A percentile compares a stretch with the other conserved stretches of the same genome.
phyloP scores from a whole-genome alignment of 768 basidiomycete genomes.

The Baorangia bicolor region DNA sequence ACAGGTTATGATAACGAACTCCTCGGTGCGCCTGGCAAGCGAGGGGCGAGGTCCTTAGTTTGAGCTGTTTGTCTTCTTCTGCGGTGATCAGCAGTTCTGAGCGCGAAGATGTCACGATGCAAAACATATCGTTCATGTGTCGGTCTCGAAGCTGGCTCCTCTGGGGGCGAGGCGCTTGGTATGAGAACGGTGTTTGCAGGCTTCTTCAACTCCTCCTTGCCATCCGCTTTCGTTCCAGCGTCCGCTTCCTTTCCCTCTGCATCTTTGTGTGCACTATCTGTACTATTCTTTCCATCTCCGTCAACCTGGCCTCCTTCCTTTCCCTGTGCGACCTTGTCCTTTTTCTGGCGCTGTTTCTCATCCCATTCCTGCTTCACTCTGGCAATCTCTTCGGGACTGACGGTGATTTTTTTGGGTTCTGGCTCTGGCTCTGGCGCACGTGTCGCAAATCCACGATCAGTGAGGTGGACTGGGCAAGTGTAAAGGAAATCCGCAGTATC shows the following conservation, averaged over 20 bases:
- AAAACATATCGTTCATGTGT: conserved; percentile 74
- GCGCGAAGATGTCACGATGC: conserved; percentile 81
- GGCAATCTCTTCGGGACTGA: conserved; percentile 69
- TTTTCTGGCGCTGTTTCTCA: conserved; percentile 62
- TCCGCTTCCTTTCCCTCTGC: conserved; percentile 36
- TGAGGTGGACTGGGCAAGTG: conserved; percentile 76
- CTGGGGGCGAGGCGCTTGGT: conserved; percentile 31
- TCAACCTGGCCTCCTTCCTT: conserved; percentile 34
- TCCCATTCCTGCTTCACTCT: conserved; percentile 81
- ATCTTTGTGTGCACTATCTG: conserved; percentile 17
- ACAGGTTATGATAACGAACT: conserved; percentile 19
- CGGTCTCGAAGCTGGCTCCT: conserved; percentile 38
- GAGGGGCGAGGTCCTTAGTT: conserved; percentile 67
- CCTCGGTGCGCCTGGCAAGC: conserved; percentile 62
- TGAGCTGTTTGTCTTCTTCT: conserved; percentile 65
- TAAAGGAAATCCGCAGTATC: conserved; percentile 87
- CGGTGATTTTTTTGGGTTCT: conserved; percentile 35
- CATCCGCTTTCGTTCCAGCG: conserved; percentile 32
- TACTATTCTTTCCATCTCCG: conserved; percentile 30
- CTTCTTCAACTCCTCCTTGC: conserved; percentile 18
- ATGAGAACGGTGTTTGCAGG: conserved; percentile 14
- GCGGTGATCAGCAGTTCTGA: conserved; percentile 76
- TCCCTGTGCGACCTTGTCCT: conserved; percentile 53
- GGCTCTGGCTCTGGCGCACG: conserved; percentile 42
- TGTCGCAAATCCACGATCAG: conserved; percentile 74